phyloP scores from a whole-genome alignment of 768 basidiomycete species.

The Pluteus cervinus region DNA sequence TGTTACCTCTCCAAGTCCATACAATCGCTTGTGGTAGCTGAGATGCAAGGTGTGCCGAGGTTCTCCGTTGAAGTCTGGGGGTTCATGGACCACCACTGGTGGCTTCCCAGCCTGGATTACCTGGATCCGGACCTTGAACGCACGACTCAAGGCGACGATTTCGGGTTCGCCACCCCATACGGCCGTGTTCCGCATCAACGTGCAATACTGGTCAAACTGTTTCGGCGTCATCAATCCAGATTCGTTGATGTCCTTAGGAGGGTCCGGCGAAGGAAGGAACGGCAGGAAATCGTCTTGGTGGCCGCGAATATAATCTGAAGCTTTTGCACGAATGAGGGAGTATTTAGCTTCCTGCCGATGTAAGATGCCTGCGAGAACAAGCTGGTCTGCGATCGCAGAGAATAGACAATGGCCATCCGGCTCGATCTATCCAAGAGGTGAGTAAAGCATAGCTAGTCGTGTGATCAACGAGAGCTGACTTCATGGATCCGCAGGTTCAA shows the following conservation, averaged over 20 bases:
- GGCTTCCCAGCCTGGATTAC: constrained; percentile 84
- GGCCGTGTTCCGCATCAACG: constrained; percentile 72
- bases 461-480: constrained; percentile 27
- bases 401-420: constrained; percentile 97
- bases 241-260: constrained; percentile 65
- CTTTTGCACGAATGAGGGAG: constrained; percentile 52
- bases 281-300: constrained; percentile 91
- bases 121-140: constrained; percentile 81
- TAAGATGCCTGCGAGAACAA: constrained; percentile 64
- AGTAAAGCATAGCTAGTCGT: constrained; percentile 3
- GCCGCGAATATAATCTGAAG: constrained; percentile 73
- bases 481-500: constrained; percentile 62
- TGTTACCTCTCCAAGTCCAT: constrained; percentile 88
- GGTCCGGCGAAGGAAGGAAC: constrained; percentile 73
- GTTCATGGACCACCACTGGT: constrained; percentile 77
- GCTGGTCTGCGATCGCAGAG: constrained; percentile 91
- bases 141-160: constrained; percentile 81
- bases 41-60: constrained; percentile 51
- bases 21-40: constrained; percentile 92
- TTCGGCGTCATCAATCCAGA: constrained; percentile 65
- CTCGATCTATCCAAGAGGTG: constrained; percentile 53
- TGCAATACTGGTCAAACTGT: constrained; percentile 73
- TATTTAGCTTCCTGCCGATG: constrained; percentile 55
- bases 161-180: constrained; percentile 98
- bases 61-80: constrained; percentile 25